A percentile compares a stretch with the other conserved stretches of the same genome.
Evolutionary conservation across 148 eudicot genomes (phyloP).

Genomic region (Euryodendron excelsum): DNA sequence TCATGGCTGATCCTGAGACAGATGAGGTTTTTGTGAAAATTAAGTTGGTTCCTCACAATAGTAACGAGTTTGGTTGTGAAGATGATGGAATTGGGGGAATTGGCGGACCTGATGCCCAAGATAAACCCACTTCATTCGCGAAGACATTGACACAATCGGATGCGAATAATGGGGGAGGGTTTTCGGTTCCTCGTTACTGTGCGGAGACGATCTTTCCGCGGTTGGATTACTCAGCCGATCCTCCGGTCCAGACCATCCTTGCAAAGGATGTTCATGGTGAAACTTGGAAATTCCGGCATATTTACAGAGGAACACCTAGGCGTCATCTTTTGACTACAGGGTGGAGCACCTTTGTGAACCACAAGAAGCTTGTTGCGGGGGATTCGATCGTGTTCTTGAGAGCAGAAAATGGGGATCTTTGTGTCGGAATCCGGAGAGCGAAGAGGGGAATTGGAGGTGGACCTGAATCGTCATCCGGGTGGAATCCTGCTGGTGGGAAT

Average conservation of each 20-base stretch:
- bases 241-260: slow-evolving; percentile 78
- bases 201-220: slow-evolving; percentile 87
- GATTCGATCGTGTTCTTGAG: slow-evolving; percentile 81
- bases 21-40: slow-evolving; percentile 79
- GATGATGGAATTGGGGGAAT: slow-evolving; percentile 32
- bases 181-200: slow-evolving; percentile 84
- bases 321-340: slow-evolving; percentile 86
- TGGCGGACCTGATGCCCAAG: slow-evolving; percentile 35
- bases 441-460: slow-evolving; percentile 62
- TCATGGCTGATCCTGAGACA: slow-evolving; percentile 70
- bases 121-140: slow-evolving; percentile 75
- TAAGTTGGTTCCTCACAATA: slow-evolving; percentile 37
- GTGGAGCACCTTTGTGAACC: slow-evolving; percentile 91
- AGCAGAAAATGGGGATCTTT: slow-evolving; percentile 79
- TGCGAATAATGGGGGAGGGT: slow-evolving; percentile 90
- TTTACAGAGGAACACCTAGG: slow-evolving; percentile 82
- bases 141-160: slow-evolving; percentile 88
- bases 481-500: slow-evolving; percentile 43
- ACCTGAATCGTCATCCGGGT: slow-evolving; percentile 50
- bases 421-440: slow-evolving; percentile 76
- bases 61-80: slow-evolving; percentile 36
- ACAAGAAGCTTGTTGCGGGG: slow-evolving; percentile 84
- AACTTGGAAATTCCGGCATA: slow-evolving; percentile 80
- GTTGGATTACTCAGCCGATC: slow-evolving; percentile 68
- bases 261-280: slow-evolving; percentile 91